phyloP scores from a whole-genome alignment of 2,329 filamentous ascomycete species.

The Beauveria medogensis region DNA sequence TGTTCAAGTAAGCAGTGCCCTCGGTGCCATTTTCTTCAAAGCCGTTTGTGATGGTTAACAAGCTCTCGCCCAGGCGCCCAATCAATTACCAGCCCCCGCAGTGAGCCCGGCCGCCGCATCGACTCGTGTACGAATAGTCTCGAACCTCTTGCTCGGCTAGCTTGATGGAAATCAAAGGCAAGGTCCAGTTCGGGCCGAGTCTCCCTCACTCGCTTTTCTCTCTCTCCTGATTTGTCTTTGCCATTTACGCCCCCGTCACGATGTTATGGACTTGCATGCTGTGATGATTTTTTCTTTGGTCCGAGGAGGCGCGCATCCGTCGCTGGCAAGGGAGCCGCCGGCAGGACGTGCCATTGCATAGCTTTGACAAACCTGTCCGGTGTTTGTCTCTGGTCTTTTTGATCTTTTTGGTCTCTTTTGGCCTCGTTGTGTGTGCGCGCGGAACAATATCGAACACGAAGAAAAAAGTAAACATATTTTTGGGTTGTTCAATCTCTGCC shows the following conservation, averaged over 20 bases:
- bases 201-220: neutral
- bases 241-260: slow-evolving; percentile 17
- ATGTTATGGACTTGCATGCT: slow-evolving; percentile 18
- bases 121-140: slow-evolving; percentile 9
- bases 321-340: neutral
- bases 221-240: slow-evolving; percentile 14
- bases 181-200: neutral
- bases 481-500: slow-evolving; percentile 4
- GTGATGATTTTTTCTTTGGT: slow-evolving; percentile 11
- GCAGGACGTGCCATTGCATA: neutral
- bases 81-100: slow-evolving; percentile 75
- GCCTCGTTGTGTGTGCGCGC: neutral
- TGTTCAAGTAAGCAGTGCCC: slow-evolving; percentile 74
- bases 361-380: neutral
- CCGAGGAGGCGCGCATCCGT: neutral
- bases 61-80: slow-evolving; percentile 52
- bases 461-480: neutral
- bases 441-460: slow-evolving; percentile 1
- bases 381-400: neutral
- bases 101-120: slow-evolving; percentile 21
- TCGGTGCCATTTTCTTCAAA: neutral
- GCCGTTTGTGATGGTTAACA: neutral
- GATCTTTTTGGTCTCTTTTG: neutral
- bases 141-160: neutral
- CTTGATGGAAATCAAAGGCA: neutral